Base-by-base conservation (phyloP, 495 filamentous ascomycete species). In the Trichoderma erinaceum region DNA sequence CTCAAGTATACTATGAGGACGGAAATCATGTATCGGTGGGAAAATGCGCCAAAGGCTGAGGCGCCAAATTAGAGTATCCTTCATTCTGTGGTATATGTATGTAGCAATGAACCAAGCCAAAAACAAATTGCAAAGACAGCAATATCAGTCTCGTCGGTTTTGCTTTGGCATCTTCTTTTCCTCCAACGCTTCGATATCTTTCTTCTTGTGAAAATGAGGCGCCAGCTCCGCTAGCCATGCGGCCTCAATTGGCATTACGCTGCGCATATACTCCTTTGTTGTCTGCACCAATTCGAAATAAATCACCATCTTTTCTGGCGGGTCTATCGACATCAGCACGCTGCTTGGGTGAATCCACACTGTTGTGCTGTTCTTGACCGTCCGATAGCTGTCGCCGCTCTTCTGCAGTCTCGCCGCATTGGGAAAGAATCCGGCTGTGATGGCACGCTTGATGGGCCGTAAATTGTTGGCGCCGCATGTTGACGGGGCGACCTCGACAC, bases 281-380 rank as follows among this genome's bases (percentile, higher is more conserved):
- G 95, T 98, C 25, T 96, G 80, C 43, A 97, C 94, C 69, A 97
- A 75, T 78, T 99, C 96, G 71, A 91, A 93, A 75, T 93, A 99
- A 41, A 97, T 86, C 64, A 97, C 86, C 85, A 90, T 93, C 78
- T 91, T 93, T 21, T 80, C 78, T 35, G 84, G 84, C 23, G 93
- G 94, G 71, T 92, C 90, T 5, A 87, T 83, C 71, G 92, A 89
- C 79, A 91, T 89, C 68, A 97, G 79, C 65, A 91, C 91, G 68
- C 86, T 90, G 66, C 88, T 91, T 2, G 95, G 95, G 75, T 99
- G 95, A 41, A 98, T 81, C 72, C 92, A 93, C 8, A 97, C 95
- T 29, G 90, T 92, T 78, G 90, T 87, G 50, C 89, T 90, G 65
- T 90, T 96, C 86, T 97, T 97, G 27, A 98, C 88, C 5, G 94